Base-by-base conservation (phyloP, 352 stramenopile species). In the Poterioochromonas sp. region DNA sequence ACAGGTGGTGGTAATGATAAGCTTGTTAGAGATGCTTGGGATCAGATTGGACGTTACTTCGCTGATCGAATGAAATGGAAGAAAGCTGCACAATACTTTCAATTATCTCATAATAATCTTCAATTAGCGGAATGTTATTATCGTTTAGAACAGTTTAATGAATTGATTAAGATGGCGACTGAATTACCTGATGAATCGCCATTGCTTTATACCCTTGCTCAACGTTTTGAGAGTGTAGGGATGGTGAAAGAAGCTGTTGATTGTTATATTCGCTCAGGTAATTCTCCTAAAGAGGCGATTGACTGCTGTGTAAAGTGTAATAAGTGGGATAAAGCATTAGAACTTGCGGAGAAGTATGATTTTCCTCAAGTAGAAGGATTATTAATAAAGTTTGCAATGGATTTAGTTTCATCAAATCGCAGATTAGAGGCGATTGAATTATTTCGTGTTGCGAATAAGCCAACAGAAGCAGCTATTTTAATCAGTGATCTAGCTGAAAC, bases 361-460 rank as follows among this genome's bases (percentile, higher is more conserved):
- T 97, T 94, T 76, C 90, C 90, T 15, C 91, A 97, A 80, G 95
- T 97, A 51, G 92, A 97, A 81, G 92, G 93, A 68, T 85, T 97
- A 11, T 77, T 97, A 3, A 87, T 85, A 39, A 95, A 95, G 74
- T 93, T 94, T 79, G 90, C 90, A 8, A 90, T 84, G 32, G 85
- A 94, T 44, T 82, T 97, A 22, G 81, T 95, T 63, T 83, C 87
- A 53, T 91, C 88, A 62, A 90, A 89, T 37, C 91, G 96, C 68
- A 92, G 76, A 37, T 73, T 90, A 0, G 79, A 86, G 39, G 83
- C 85, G 29, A 94, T 97, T 68, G 92, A 97, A 83, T 84, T 97
- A 0, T 97, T 94, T 76, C 88, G 92, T 0, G 90, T 90, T 35
- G 91, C 92, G 0, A 92, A 94, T 78, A 95, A 95, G 82, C 91